These are phyloP conservation scores for Candida germanica DNA, from an alignment of 805 yeast species.

Conservation along the genomic window DNA sequence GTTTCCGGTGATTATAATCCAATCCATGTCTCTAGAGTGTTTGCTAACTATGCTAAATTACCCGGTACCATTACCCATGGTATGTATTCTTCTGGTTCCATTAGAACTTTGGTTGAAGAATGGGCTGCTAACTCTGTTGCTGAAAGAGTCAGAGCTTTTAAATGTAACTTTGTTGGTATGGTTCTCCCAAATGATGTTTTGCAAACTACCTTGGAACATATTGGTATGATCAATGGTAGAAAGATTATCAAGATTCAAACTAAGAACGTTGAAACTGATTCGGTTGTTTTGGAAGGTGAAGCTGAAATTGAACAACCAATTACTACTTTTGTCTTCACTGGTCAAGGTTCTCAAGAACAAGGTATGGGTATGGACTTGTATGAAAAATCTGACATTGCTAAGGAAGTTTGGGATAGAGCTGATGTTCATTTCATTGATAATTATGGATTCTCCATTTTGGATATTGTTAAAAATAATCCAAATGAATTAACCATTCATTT, in stretches of 20 bases:
- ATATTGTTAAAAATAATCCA: slow-evolving; percentile 94
- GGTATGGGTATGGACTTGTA: slow-evolving; percentile 99
- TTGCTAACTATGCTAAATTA: slow-evolving; percentile 86
- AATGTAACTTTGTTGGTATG: slow-evolving; percentile 91
- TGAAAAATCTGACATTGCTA: slow-evolving; percentile 85
- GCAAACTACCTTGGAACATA: slow-evolving; percentile 84
- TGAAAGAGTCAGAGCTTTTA: slow-evolving; percentile 91
- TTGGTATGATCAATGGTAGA: slow-evolving; percentile 99
- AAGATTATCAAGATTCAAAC: slow-evolving; percentile 93
- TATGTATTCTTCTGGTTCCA: slow-evolving; percentile 96
- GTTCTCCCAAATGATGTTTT: slow-evolving; percentile 92
- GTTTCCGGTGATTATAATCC: slow-evolving; percentile 99
- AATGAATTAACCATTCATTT: slow-evolving; percentile 92
- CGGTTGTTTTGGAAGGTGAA: slow-evolving; percentile 81
- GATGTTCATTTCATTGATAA: slow-evolving; percentile 88
- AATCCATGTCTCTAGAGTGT: slow-evolving; percentile 93
- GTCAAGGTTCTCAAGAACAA: slow-evolving; percentile 99
- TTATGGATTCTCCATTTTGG: slow-evolving; percentile 95
- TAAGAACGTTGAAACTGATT: slow-evolving; percentile 74
- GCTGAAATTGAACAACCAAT: slow-evolving; percentile 99
- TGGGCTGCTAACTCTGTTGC: slow-evolving; percentile 99
- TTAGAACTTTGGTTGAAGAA: slow-evolving; percentile 91
- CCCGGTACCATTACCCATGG: slow-evolving; percentile 99
- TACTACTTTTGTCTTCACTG: slow-evolving; percentile 95
- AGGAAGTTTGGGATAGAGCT: slow-evolving; percentile 96